Conservation (phyloP, 805 yeast genomes). For the Saturnispora kantuleensis region DNA sequence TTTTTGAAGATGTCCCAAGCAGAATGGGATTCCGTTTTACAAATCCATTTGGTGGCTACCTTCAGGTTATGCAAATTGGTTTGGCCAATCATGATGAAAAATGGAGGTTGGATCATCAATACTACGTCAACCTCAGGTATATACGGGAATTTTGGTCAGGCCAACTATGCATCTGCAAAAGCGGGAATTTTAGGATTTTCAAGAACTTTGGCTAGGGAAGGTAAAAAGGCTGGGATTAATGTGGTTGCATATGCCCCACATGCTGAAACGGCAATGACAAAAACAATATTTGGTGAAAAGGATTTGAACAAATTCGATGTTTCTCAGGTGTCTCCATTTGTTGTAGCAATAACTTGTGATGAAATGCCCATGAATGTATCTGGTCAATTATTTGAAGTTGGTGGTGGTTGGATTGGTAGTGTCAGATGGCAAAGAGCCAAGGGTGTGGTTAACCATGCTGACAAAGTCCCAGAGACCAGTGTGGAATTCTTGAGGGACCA, state of each 20-base stretch:
- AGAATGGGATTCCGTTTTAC: slow-evolving; percentile 74
- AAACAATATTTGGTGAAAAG: slow-evolving; percentile 68
- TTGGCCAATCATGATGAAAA: slow-evolving; percentile 79
- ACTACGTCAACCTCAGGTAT: slow-evolving; percentile 94
- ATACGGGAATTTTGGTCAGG: slow-evolving; percentile 96
- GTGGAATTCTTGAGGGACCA: slow-evolving; percentile 58
- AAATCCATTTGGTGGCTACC: slow-evolving; percentile 77
- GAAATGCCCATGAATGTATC: slow-evolving; percentile 41
- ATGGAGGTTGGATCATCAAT: slow-evolving; percentile 74
- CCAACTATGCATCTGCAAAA: slow-evolving; percentile 92
- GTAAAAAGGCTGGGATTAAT: slow-evolving; percentile 63
- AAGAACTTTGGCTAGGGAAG: slow-evolving; percentile 83
- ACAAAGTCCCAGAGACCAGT: slow-evolving; percentile 34
- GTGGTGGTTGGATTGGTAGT: slow-evolving; percentile 94
- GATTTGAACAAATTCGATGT: slow-evolving; percentile 83
- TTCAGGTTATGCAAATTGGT: slow-evolving; percentile 76
- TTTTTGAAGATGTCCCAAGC: slow-evolving; percentile 73
- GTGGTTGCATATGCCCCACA: slow-evolving; percentile 91
- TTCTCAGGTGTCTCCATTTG: slow-evolving; percentile 81
- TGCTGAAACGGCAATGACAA: slow-evolving; percentile 97
- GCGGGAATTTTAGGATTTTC: slow-evolving; percentile 80
- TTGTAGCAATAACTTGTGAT: slow-evolving; percentile 70
- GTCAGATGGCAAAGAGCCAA: slow-evolving; percentile 93
- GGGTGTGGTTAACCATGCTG: slow-evolving; percentile 61
- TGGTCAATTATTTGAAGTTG: slow-evolving; percentile 84